Conservation (phyloP, 345 rosid genomes). For the Nasturtium officinale region DNA sequence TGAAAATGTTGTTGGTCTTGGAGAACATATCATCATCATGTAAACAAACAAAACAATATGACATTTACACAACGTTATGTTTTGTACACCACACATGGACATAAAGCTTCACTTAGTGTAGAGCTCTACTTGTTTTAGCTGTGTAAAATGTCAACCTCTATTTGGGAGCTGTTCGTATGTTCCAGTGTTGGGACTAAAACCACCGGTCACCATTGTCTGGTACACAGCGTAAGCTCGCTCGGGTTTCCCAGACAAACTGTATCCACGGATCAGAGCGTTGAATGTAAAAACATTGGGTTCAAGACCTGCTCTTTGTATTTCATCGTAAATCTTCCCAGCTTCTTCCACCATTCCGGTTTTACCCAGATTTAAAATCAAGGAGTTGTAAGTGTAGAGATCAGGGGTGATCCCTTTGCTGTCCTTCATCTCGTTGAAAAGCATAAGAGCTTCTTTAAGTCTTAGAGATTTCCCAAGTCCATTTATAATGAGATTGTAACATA, state of each 20-base stretch:
- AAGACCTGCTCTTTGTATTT: slow-evolving; percentile 63
- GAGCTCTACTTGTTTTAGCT: slow-evolving; percentile 31
- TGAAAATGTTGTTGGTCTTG: slow-evolving; percentile 19
- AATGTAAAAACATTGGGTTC: slow-evolving; percentile 85
- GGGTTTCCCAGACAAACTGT: slow-evolving; percentile 65
- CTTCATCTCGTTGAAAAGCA: slow-evolving; percentile 56
- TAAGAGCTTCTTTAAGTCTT: slow-evolving; percentile 69
- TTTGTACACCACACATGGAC: slow-evolving; percentile 36
- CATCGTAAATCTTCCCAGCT: slow-evolving; percentile 64
- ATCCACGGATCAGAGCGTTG: slow-evolving; percentile 81
- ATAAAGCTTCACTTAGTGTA: slow-evolving; percentile 23
- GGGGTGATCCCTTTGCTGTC: too few species aligned
- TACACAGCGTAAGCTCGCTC: slow-evolving; percentile 77
- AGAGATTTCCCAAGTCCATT: slow-evolving; percentile 72
- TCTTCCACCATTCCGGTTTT: slow-evolving; percentile 67
- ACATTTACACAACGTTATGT: slow-evolving; percentile 39
- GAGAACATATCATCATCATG: slow-evolving; percentile 32
- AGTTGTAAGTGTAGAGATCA: too few species aligned
- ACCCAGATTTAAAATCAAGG: slow-evolving; percentile 50
- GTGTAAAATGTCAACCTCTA: slow-evolving; percentile 37
- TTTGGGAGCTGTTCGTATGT: slow-evolving; percentile 93
- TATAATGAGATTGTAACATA: slow-evolving; percentile 77
- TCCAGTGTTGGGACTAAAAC: slow-evolving; percentile 78
- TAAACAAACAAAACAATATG: slow-evolving; percentile 32
- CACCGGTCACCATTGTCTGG: slow-evolving; percentile 76